Conservation (phyloP, 129 eudicot species). For the Flaveria trinervia region DNA sequence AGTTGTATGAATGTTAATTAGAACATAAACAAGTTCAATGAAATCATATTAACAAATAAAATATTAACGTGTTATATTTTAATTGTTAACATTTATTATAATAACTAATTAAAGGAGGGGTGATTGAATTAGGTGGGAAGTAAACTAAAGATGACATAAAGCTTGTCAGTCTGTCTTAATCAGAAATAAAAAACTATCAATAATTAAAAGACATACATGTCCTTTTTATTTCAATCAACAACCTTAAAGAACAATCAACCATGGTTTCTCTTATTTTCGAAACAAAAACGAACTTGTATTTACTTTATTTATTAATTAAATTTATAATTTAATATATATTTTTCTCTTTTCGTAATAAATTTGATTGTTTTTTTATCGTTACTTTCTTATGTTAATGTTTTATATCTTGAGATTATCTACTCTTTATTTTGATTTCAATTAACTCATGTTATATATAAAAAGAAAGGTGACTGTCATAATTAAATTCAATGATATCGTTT, state of each 20-base stretch:
- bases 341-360: neutral
- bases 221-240: conserved; percentile 44
- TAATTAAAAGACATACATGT: conserved; percentile 32
- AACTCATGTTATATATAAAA: neutral
- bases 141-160: conserved; percentile 49
- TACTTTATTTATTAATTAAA: neutral
- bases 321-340: neutral
- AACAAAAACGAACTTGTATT: neutral
- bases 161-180: conserved; percentile 61
- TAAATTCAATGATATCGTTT: too few species aligned
- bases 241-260: conserved; percentile 44
- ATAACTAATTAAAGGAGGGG: conserved; percentile 29
- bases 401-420: neutral
- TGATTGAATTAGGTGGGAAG: conserved; percentile 41
- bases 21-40: too few species aligned
- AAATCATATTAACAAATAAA: neutral
- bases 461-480: neutral
- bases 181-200: conserved; percentile 33
- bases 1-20: too few species aligned
- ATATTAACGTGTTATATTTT: neutral
- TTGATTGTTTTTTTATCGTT: neutral
- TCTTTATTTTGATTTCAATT: neutral
- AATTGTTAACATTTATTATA: neutral
- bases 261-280: conserved; percentile 7
- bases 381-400: neutral